A percentile compares a stretch with the other conserved stretches of the same genome.
Conservation (phyloP, 2,329 filamentous ascomycete genomes). For the Sarocladium kiliense region DNA sequence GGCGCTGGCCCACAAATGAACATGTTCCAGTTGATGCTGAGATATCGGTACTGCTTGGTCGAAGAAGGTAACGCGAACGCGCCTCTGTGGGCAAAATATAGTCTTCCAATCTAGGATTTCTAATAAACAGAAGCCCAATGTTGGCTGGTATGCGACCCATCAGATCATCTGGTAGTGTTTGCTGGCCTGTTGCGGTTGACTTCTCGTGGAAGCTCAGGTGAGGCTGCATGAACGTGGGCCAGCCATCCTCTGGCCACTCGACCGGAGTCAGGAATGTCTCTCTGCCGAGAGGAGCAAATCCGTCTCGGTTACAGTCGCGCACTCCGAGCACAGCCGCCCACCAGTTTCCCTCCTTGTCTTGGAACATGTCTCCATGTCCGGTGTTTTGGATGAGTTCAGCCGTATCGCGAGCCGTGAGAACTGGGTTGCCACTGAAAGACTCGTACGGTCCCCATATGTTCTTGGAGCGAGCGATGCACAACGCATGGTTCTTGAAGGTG, state of each 20-base stretch:
- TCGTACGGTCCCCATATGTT: constrained; percentile 33
- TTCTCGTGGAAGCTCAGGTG: neutral
- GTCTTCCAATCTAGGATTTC: neutral
- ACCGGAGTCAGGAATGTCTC: constrained; percentile 26
- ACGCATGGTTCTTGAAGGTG: constrained; percentile 38
- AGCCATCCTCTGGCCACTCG: constrained; percentile 25
- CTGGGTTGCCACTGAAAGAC: constrained; percentile 20
- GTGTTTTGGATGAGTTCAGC: constrained; percentile 29
- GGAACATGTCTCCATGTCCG: constrained; percentile 14
- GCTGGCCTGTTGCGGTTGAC: too few species aligned
- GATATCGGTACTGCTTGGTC: neutral
- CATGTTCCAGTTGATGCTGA: neutral
- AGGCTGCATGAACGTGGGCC: constrained; percentile 23
- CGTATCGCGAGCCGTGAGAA: constrained; percentile 25
- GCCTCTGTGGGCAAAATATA: constrained; percentile 5
- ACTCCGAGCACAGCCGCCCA: constrained; percentile 12
- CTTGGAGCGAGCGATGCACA: constrained; percentile 44
- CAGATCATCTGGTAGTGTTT: too few species aligned
- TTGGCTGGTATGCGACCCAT: too few species aligned
- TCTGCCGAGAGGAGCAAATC: constrained; percentile 23
- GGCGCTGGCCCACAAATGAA: constrained; percentile 8
- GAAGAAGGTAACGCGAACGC: neutral
- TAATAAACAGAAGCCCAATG: too few species aligned
- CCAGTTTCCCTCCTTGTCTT: constrained; percentile 11
- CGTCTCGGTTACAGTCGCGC: constrained; percentile 11